phyloP scores from a whole-genome alignment of 2,329 filamentous ascomycete species.

The Ophiostoma himal-ulmi region DNA sequence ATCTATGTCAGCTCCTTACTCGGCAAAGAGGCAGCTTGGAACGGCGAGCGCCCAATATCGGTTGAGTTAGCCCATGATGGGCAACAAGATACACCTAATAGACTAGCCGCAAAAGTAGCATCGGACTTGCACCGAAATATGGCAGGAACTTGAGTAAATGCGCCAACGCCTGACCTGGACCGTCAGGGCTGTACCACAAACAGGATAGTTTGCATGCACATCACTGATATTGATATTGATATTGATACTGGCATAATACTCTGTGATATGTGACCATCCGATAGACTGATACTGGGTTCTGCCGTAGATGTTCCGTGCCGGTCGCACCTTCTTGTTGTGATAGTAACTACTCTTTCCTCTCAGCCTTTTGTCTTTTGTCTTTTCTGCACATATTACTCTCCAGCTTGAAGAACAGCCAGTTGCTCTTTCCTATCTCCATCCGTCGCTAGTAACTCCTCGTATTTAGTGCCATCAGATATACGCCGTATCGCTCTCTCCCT shows the following conservation, averaged over 20 bases:
- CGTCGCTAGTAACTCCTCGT: not conserved
- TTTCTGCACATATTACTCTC: too few species aligned
- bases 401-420: not conserved
- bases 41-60: not conserved
- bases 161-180: not conserved
- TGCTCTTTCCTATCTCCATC: not conserved
- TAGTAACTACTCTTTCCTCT: not conserved
- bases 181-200: slow-evolving; percentile 2
- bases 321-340: not conserved
- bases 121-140: slow-evolving; percentile 6
- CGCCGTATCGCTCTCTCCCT: not conserved
- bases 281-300: not conserved
- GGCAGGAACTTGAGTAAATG: not conserved
- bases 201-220: not conserved
- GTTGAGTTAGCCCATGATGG: not conserved
- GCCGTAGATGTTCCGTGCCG: not conserved
- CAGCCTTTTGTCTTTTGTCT: not conserved
- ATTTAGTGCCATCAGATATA: not conserved
- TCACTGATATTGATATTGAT: not conserved
- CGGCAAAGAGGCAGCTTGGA: not conserved
- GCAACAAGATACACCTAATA: not conserved
- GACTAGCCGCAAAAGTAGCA: slow-evolving; percentile 6
- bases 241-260: not conserved
- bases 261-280: not conserved
- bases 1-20: not conserved